Conservation (phyloP, 2,329 filamentous ascomycete species). For the Pseudogymnoascus sp. region DNA sequence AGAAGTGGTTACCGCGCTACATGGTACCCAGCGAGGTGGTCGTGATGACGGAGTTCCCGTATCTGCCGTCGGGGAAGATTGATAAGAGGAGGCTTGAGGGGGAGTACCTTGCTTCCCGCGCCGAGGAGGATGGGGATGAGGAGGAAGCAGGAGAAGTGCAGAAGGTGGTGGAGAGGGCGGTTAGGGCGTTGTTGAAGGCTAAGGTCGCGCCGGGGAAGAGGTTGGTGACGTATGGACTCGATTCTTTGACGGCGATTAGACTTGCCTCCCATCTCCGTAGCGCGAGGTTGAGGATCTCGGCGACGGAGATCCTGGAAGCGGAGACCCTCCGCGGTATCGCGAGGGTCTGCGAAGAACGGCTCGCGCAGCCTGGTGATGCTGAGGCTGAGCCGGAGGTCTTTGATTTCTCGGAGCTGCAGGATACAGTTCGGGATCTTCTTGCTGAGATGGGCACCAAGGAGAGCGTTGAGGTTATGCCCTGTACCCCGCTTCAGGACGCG, state of each 20-base stretch:
- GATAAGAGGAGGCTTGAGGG: slow-evolving; percentile 58
- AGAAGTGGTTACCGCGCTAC: slow-evolving; percentile 67
- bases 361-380: not conserved
- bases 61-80: slow-evolving; percentile 75
- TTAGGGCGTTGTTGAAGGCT: slow-evolving; percentile 20
- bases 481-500: slow-evolving; percentile 65
- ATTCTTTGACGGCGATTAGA: slow-evolving; percentile 56
- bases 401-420: not conserved
- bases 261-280: slow-evolving; percentile 57
- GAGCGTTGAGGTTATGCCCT: slow-evolving; percentile 43
- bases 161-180: slow-evolving; percentile 14
- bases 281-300: slow-evolving; percentile 45
- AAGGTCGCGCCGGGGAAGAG: slow-evolving; percentile 31
- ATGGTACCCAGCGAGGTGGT: slow-evolving; percentile 76
- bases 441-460: slow-evolving; percentile 16
- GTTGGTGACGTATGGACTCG: slow-evolving; percentile 50
- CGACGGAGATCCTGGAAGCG: slow-evolving; percentile 53
- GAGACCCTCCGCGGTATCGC: slow-evolving; percentile 37
- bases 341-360: slow-evolving; percentile 23
- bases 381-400: not conserved
- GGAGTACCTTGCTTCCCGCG: slow-evolving; percentile 37
- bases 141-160: slow-evolving; percentile 21
- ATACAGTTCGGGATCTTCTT: not conserved
- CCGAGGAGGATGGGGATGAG: slow-evolving; percentile 8
- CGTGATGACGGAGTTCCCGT: slow-evolving; percentile 56